Evolutionary conservation across 2,329 filamentous ascomycete species (phyloP), one percentile per base, ranked within the genome.

Genomic region (Microcyclosporella mali): DNA sequence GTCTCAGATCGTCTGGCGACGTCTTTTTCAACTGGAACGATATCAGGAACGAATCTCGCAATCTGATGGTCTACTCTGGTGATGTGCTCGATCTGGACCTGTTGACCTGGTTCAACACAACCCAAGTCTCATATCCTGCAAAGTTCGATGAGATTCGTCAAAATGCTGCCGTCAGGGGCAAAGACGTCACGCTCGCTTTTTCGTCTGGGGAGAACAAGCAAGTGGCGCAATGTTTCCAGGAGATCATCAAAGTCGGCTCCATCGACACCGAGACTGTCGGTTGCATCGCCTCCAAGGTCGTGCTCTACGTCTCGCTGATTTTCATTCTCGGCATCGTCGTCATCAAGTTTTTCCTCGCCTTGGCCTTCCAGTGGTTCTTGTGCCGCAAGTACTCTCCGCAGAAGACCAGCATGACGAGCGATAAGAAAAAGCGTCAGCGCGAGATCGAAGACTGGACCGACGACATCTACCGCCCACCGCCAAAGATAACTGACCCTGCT

Each of bases 361-460:
- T 97, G 33, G 66, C 90, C 46, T 98, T 98, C 71, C 88, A 95
- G 60, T 98, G 94, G 94, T 95, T 98, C 67, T 74, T 97, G 53
- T 85, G 85, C 63, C 82, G 84, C 55, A 83, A 82, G 51, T 97
- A 90, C 60, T 89, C 84, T 3, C 87, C 90, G 1, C 70, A 77
- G 36, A 95, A 87, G 67, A 94, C 90, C 1, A 90, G 87, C 2
- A 83, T 94, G 64, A 81, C 80, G 12, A 81, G 82, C 4, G 80
- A 92, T 63, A 79, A 82, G 52, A 88, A 90, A 64, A 84, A 89
- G 68, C 82, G 92, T 46, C 84, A 89, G 55, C 81, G 84, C 56
- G 88, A 97, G 68, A 98, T 98, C 52, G 92, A 98, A 65, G 90
- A 95, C 58, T 98, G 92, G 92, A 84, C 84, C 11, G 87, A 97